phyloP scores from a whole-genome alignment of 352 stramenopile species.

The Aphanomyces cochlioides region DNA sequence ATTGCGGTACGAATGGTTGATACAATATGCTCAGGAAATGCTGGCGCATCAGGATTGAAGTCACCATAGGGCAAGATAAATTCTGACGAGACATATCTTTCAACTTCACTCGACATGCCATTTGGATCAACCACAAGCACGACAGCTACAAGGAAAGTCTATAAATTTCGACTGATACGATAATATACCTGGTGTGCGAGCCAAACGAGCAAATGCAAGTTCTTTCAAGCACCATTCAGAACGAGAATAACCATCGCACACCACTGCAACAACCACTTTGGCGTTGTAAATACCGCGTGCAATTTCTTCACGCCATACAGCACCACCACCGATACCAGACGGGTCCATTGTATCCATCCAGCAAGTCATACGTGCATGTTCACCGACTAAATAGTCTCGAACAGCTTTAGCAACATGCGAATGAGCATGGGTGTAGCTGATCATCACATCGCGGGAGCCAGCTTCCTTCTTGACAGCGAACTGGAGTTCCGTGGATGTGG shows the following conservation, averaged over 20 bases:
- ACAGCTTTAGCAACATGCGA: constrained; percentile 56
- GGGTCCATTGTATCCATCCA: constrained; percentile 85
- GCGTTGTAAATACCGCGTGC: constrained; percentile 70
- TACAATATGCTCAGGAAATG: constrained; percentile 31
- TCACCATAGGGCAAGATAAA: constrained; percentile 9
- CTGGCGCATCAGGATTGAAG: constrained; percentile 1
- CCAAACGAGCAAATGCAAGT: constrained; percentile 23
- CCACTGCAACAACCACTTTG: constrained; percentile 64
- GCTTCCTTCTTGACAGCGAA: constrained; percentile 74
- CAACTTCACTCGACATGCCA: constrained; percentile 29
- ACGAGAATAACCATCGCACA: constrained; percentile 65
- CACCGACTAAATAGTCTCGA: constrained; percentile 55
- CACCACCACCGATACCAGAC: constrained; percentile 65
- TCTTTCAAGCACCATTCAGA: constrained; percentile 57
- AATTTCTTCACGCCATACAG: constrained; percentile 78
- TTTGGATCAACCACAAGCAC: constrained; percentile 9
- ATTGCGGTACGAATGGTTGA: constrained; percentile 45
- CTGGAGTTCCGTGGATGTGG: constrained; percentile 69
- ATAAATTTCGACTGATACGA: constrained; percentile 35
- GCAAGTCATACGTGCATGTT: constrained; percentile 53
- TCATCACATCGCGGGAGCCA: constrained; percentile 72
- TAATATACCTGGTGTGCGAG: constrained; percentile 32
- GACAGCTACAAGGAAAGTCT: constrained; percentile 19
- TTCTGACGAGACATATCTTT: constrained; percentile 16
- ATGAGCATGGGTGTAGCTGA: constrained; percentile 75